Base-by-base conservation (phyloP, 1,284 basidiomycete species). In the Leccinum glutinopallens region DNA sequence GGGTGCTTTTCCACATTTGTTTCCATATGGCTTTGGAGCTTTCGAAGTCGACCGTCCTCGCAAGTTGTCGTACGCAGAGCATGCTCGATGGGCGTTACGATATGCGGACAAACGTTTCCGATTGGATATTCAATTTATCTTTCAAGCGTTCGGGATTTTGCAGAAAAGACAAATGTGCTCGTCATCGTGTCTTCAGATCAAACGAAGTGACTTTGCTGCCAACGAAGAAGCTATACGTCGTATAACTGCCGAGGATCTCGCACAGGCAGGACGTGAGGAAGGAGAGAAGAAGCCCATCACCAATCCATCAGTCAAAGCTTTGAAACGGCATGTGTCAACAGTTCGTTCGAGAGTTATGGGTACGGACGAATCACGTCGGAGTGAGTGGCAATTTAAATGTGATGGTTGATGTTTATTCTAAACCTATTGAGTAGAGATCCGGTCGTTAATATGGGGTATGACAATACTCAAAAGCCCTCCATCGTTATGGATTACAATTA, bases 401-500 rank as follows among this genome's bases (percentile, higher is more conserved):
- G 29, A 32, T 32, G 29, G 29, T 32, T 32, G 29, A 32, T 32
- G 29, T 32, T 32, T 32, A 5, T 32, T 32, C 29, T 32, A 32
- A 32, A 32, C 29, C 29, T 32, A 32, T 7, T 32, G 29, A 32
- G 29, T 32, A 43, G 41, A 43, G 17, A 51, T 60, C 2, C 7
- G 46, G 1, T 60, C 33, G 5, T 15, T 22, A 12, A 37, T 60
- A 1, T 60, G 51, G 51, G 37, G 60, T 4, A 54, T 41, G 35
- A 12, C 10, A 2, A 13, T 61, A 0, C 9, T n/a, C 9, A 54
- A 39, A 10, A 19, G 17, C 7, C 32, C 46, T 4, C 59, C 59
- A 3, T 60, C 33, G 9, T 5, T 60, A 3, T 60, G 60, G 51
- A n/a, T 54, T 3, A 61, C 60, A 5, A 41, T 61, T 5, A 61